Evolutionary conservation across 2,329 filamentous ascomycete species (phyloP).

Genomic region (Botrytis aclada): DNA sequence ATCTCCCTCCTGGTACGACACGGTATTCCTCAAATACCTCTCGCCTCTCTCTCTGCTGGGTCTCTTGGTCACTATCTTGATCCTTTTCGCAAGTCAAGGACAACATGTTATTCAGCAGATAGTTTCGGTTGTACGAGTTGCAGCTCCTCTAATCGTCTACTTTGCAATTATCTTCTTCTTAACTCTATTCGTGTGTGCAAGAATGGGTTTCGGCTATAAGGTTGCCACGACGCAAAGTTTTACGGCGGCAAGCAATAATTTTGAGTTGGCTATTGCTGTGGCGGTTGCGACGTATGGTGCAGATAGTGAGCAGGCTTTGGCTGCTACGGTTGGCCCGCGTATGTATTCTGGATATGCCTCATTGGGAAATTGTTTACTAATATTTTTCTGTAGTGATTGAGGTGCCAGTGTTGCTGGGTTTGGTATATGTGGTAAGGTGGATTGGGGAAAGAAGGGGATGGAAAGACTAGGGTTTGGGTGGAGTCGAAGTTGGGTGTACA

Average conservation of each 20-base stretch:
- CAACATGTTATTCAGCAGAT: conserved; percentile 76
- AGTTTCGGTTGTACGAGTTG: conserved; percentile 75
- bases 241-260: conserved; percentile 89
- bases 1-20: conserved; percentile 61
- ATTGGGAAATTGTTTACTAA: background rate
- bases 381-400: conserved; percentile 57
- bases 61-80: conserved; percentile 80
- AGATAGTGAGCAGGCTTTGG: conserved; percentile 74
- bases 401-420: conserved; percentile 72
- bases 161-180: conserved; percentile 71
- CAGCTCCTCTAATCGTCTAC: conserved; percentile 77
- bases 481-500: background rate
- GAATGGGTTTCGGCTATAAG: conserved; percentile 71
- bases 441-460: conserved; percentile 47
- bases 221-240: conserved; percentile 76
- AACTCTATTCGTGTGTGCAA: conserved; percentile 60
- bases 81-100: conserved; percentile 82
- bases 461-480: conserved; percentile 30
- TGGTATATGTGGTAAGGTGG: conserved; percentile 72
- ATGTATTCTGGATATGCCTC: background rate
- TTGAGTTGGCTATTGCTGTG: conserved; percentile 87
- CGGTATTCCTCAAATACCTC: conserved; percentile 65
- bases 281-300: conserved; percentile 78
- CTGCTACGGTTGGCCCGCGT: conserved; percentile 73
- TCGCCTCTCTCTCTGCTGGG: conserved; percentile 77